Percentiles rank a stretch among this genome's conserved stretches.
These are phyloP conservation scores for Talaromyces sp. DNA, from an alignment of 2,329 filamentous ascomycete genomes.

Conservation along the genomic window DNA sequence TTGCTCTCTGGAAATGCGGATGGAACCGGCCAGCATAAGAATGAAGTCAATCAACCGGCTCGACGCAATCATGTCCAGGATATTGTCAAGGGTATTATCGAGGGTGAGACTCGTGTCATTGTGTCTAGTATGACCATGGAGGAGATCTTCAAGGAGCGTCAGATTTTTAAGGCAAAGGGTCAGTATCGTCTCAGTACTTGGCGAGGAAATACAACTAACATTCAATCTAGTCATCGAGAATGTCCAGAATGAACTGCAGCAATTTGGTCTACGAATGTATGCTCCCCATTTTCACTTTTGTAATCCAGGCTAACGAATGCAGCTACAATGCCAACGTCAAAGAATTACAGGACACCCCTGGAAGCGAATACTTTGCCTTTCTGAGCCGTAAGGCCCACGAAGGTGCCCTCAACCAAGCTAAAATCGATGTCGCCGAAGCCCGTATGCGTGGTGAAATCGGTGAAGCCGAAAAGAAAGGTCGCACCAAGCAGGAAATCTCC, in stretches of 20 bases:
- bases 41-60: constrained; percentile 38
- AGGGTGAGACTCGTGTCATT: constrained; percentile 79
- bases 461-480: constrained; percentile 72
- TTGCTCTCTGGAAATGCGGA: constrained; percentile 65
- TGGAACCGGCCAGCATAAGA: constrained; percentile 35
- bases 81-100: constrained; percentile 86
- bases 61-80: constrained; percentile 69
- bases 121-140: constrained; percentile 91
- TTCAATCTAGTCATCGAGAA: constrained; percentile 58
- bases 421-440: constrained; percentile 58
- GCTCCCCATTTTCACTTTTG: background rate
- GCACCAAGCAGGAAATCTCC: constrained; percentile 80
- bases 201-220: background rate
- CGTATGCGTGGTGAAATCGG: constrained; percentile 59
- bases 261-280: constrained; percentile 74
- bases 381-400: constrained; percentile 81
- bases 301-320: constrained; percentile 21
- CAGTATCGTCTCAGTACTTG: constrained; percentile 15
- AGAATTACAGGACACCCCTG: constrained; percentile 77
- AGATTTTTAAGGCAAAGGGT: constrained; percentile 70
- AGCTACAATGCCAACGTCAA: constrained; percentile 75
- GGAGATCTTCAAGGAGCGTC: constrained; percentile 76
- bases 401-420: constrained; percentile 76
- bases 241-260: constrained; percentile 73
- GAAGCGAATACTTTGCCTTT: constrained; percentile 78